Conservation (phyloP, 805 yeast genomes). For the Metschnikowia dekortorum region DNA sequence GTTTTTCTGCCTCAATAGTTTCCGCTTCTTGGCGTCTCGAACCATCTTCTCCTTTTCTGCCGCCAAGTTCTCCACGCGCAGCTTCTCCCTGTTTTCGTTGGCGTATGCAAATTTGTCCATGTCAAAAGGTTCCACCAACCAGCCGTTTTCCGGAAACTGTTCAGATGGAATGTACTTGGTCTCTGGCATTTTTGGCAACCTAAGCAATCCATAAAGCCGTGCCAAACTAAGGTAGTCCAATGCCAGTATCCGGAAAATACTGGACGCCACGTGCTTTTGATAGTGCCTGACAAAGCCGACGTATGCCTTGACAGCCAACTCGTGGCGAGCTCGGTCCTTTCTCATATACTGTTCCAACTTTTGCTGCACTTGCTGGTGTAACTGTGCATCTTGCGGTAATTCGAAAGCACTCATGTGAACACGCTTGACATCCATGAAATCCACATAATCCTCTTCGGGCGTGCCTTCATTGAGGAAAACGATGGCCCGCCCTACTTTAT, state of each 20-base stretch:
- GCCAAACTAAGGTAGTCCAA: constrained; percentile 74
- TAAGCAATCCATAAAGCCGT: constrained; percentile 68
- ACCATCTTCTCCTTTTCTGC: constrained; percentile 37
- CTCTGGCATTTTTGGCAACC: constrained; percentile 96
- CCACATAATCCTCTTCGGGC: constrained; percentile 79
- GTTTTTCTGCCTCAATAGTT: constrained; percentile 48
- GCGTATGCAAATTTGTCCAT: constrained; percentile 63
- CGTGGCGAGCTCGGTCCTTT: constrained; percentile 76
- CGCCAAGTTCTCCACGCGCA: constrained; percentile 56
- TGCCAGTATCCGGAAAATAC: constrained; percentile 73
- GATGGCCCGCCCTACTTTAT: constrained; percentile 73
- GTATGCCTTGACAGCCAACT: constrained; percentile 70
- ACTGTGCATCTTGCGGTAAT: constrained; percentile 18
- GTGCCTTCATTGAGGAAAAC: constrained; percentile 64
- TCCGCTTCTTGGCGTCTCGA: constrained; percentile 38
- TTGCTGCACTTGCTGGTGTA: constrained; percentile 25
- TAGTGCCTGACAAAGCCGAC: constrained; percentile 82
- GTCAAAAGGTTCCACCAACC: constrained; percentile 59
- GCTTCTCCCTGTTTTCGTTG: constrained; percentile 60
- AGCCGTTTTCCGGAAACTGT: constrained; percentile 65
- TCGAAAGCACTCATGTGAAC: constrained; percentile 46
- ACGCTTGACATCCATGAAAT: constrained; percentile 68
- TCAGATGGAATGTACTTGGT: constrained; percentile 46
- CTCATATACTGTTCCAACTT: constrained; percentile 51
- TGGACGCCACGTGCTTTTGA: constrained; percentile 80